Evolutionary conservation across 106 monocot species (phyloP).

Genomic region (Platanthera guangdongensis): DNA sequence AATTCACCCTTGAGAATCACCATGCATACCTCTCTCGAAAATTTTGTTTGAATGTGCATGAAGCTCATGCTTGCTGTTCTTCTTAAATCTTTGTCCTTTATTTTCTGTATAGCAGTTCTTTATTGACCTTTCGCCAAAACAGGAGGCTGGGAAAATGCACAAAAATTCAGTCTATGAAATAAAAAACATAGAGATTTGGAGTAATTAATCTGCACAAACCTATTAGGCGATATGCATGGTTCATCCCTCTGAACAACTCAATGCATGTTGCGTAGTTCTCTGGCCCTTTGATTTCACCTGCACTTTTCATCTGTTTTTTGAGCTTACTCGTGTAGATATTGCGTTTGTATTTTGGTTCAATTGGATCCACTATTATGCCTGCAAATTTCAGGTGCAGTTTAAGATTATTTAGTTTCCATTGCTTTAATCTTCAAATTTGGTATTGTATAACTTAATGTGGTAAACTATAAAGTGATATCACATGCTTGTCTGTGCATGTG

Average conservation of each 20-base stretch:
- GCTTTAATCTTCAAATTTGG: too few species aligned
- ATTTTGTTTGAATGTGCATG: background rate
- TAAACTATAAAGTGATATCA: too few species aligned
- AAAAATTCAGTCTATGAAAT: background rate
- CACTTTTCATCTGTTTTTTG: background rate
- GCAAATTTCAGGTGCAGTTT: background rate
- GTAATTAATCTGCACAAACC: background rate
- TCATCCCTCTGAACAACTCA: background rate
- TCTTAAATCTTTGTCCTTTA: background rate
- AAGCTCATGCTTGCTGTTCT: background rate
- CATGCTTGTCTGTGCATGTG: too few species aligned
- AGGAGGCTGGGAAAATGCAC: background rate
- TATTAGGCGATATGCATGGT: background rate
- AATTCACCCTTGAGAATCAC: background rate
- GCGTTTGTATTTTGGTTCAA: background rate
- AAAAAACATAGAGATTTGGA: background rate
- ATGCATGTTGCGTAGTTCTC: slow-evolving; percentile 10
- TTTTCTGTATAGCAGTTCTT: slow-evolving; percentile 4
- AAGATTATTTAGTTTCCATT: too few species aligned
- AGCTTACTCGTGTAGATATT: background rate
- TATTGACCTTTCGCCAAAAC: background rate
- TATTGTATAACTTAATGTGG: too few species aligned
- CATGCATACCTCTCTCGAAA: background rate
- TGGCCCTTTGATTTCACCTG: background rate
- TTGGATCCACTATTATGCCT: slow-evolving; percentile 12